These are phyloP conservation scores for Corymbia maculata DNA, from an alignment of 345 rosid species.

Conservation along the genomic window DNA sequence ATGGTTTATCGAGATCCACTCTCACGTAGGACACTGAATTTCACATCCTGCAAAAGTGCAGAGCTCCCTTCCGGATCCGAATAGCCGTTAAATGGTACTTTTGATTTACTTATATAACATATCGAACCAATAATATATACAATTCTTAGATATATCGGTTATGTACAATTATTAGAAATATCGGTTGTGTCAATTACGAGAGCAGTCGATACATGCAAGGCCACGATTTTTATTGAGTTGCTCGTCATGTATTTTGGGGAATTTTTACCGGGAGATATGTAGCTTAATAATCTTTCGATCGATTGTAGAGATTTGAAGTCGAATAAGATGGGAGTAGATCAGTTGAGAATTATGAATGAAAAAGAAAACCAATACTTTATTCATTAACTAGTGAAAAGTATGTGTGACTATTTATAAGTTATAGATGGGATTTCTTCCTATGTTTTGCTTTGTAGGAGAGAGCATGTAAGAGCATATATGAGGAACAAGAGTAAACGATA, in stretches of 20 bases:
- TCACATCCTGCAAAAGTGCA: not conserved
- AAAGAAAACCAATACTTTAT: no score
- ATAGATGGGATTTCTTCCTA: not conserved
- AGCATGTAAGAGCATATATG: not conserved
- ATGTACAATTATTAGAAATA: not conserved
- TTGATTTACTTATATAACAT: accelerated
- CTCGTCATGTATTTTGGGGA: not conserved
- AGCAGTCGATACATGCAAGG: not conserved
- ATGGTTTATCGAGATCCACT: not conserved
- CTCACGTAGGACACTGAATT: not conserved
- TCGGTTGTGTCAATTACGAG: not conserved
- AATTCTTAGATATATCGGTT: not conserved
- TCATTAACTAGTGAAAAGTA: no score
- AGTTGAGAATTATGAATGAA: no score
- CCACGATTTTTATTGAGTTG: not conserved
- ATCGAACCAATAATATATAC: accelerated
- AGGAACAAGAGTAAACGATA: not conserved
- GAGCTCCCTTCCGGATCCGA: accelerated
- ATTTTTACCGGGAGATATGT: not conserved
- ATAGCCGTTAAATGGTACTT: accelerated
- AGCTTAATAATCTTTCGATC: no score
- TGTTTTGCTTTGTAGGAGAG: not conserved
- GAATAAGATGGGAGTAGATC: not conserved
- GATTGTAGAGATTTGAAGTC: not conserved
- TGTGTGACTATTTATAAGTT: no score